Evolutionary conservation across 352 stramenopile genomes (phyloP).

Genomic region (Peronospora tabacina): DNA sequence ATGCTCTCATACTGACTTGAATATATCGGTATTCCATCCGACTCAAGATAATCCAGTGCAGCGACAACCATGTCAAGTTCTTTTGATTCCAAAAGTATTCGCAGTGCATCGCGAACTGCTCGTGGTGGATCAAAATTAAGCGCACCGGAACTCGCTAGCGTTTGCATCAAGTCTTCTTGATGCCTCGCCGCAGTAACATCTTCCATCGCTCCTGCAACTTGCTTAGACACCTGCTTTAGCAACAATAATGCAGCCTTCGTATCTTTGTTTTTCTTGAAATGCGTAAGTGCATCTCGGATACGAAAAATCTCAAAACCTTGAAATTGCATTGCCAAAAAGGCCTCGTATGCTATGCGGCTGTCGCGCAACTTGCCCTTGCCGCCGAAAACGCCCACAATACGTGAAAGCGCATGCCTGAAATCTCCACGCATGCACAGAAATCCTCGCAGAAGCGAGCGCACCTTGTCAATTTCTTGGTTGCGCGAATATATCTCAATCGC

Average conservation of each 20-base stretch:
- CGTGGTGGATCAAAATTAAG: constrained; percentile 21
- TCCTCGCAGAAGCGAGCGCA: constrained; percentile 36
- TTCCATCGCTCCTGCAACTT: constrained; percentile 24
- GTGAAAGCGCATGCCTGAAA: constrained; percentile 29
- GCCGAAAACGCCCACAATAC: constrained; percentile 18
- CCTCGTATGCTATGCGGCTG: constrained; percentile 31
- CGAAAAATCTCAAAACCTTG: constrained; percentile 37
- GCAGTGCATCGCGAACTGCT: constrained; percentile 21
- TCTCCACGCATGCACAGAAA: constrained; percentile 32
- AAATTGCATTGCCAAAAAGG: constrained; percentile 38
- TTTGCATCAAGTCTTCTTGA: constrained; percentile 15
- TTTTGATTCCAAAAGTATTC: constrained; percentile 28
- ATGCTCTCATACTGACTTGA: constrained; percentile 33
- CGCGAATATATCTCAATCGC: constrained; percentile 32
- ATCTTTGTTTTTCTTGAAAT: constrained; percentile 41
- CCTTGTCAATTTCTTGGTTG: constrained; percentile 40
- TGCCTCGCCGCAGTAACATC: constrained; percentile 6
- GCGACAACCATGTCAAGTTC: constrained; percentile 26
- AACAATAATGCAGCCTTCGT: constrained; percentile 26
- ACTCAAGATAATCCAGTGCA: constrained; percentile 32
- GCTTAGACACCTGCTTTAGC: constrained; percentile 28
- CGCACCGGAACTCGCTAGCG: constrained; percentile 9
- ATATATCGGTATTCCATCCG: constrained; percentile 26
- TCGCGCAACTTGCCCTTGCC: constrained; percentile 26
- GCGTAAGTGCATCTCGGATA: constrained; percentile 32